These are phyloP conservation scores for Calvatia gigantea DNA, from an alignment of 768 basidiomycete species.

Conservation along the genomic window DNA sequence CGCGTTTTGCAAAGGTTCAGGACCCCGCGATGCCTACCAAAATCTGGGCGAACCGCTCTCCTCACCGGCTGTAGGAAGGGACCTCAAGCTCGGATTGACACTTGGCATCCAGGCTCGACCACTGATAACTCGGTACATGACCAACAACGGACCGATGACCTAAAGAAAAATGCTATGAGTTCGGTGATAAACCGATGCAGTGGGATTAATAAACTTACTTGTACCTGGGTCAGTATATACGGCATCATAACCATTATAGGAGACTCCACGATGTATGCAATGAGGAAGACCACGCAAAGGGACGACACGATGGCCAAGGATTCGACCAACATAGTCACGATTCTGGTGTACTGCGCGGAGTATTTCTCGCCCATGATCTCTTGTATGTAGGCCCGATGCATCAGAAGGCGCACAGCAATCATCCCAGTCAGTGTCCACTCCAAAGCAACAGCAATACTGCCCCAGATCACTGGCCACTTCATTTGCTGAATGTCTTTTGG, in stretches of 20 bases:
- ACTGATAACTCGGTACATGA: constrained; percentile 1
- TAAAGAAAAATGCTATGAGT: background rate
- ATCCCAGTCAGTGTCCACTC: constrained; percentile 1
- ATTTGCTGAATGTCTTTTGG: background rate
- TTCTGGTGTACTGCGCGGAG: background rate
- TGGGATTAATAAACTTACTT: background rate
- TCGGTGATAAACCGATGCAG: background rate
- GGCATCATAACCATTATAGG: constrained; percentile 1
- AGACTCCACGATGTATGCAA: background rate
- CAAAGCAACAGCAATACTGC: background rate
- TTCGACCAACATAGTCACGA: constrained; percentile 3
- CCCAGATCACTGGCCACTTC: background rate
- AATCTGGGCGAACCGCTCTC: no score
- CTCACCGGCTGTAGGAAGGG: background rate
- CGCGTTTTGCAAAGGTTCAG: no score
- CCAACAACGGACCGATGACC: constrained; percentile 1
- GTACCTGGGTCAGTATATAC: background rate
- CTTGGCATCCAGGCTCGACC: background rate
- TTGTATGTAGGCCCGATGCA: background rate
- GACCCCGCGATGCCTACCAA: no score
- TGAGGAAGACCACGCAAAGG: background rate
- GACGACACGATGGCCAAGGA: background rate
- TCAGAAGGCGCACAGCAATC: background rate
- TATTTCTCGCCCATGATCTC: background rate
- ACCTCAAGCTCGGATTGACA: background rate